Evolutionary conservation across 2,329 filamentous ascomycete genomes (phyloP), one percentile per base, ranked within the genome.

Genomic region (Talaromyces sp.): DNA sequence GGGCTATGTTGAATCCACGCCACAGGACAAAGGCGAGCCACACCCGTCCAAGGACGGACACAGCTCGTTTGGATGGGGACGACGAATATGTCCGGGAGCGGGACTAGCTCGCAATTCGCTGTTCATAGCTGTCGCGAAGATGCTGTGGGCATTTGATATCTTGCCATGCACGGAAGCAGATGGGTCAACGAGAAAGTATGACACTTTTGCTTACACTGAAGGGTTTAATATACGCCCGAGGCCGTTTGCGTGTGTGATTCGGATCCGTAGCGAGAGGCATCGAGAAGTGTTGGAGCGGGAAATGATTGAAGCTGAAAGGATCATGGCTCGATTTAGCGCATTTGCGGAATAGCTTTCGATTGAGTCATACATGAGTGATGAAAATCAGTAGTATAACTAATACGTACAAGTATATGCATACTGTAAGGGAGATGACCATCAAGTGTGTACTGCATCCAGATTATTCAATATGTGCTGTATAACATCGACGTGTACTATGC

Each of bases 21-120:
- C 63, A 11, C 14, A 60, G 4, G 51, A 54, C 55, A 57, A 61
- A 10, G 65, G 62, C 21, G 19, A 63, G n/a, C 54, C 38, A 5
- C 61, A 69, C 50, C 65, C 67, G 27, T 63, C 62, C 17, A 64
- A 64, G 17, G 70, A 74, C 8, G 75, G 76, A 50, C 79, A 82
- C 54, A 82, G 78, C 10, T 81, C 84, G 55, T 82, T 86, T 63
- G 80, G 80, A 0, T 76, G 74, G 9, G 81, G 81, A 0, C 72
- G 81, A 7, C 73, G 81, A 7, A 74, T 79, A 31, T 83, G 81
- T 62, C 74, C 76, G 1, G 81, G 81, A 0, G 75, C 81, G 61
- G 81, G 84, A 46, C 74, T 85, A 1, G 81, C 80, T 0, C 75
- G 79, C 26, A 78, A 81, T 0, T 83, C 79, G 0, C 73, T 84